Evolutionary conservation across 1,284 basidiomycete species (phyloP).

Genomic region (Boletus smithii): DNA sequence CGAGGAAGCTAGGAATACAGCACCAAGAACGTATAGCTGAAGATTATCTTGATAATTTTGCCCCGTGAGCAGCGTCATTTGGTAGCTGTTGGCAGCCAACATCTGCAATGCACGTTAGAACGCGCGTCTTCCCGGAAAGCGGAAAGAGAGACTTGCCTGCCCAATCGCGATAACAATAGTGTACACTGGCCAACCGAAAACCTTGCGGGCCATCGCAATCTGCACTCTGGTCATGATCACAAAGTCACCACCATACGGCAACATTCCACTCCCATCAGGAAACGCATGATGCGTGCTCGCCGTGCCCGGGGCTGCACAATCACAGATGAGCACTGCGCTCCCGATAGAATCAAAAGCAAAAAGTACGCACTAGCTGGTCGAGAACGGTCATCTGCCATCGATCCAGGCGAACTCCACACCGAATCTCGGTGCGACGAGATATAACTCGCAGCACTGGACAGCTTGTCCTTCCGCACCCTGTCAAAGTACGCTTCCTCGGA

Average conservation of each 20-base stretch:
- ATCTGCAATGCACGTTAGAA: slow-evolving; percentile 44
- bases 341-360: not conserved
- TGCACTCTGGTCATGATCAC: slow-evolving; percentile 78
- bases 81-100: slow-evolving; percentile 89
- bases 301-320: slow-evolving; percentile 39
- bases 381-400: slow-evolving; percentile 54
- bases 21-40: slow-evolving; percentile 87
- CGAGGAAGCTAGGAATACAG: slow-evolving; percentile 81
- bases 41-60: slow-evolving; percentile 77
- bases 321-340: slow-evolving; percentile 10
- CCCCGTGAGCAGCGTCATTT: slow-evolving; percentile 84
- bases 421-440: slow-evolving; percentile 81
- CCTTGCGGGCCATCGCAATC: slow-evolving; percentile 72
- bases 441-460: slow-evolving; percentile 72
- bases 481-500: slow-evolving; percentile 92
- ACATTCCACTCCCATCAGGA: slow-evolving; percentile 51
- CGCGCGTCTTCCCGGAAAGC: not conserved
- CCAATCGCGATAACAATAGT: slow-evolving; percentile 84
- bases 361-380: slow-evolving; percentile 66
- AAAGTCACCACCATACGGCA: slow-evolving; percentile 52
- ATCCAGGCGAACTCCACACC: slow-evolving; percentile 68
- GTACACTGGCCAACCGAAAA: slow-evolving; percentile 86
- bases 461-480: slow-evolving; percentile 82
- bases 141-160: slow-evolving; percentile 48
- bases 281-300: slow-evolving; percentile 52